Percentiles rank a stretch among this genome's conserved stretches.
phyloP scores from a whole-genome alignment of 257 asterid genomes.

The Solanum sejunctum region DNA sequence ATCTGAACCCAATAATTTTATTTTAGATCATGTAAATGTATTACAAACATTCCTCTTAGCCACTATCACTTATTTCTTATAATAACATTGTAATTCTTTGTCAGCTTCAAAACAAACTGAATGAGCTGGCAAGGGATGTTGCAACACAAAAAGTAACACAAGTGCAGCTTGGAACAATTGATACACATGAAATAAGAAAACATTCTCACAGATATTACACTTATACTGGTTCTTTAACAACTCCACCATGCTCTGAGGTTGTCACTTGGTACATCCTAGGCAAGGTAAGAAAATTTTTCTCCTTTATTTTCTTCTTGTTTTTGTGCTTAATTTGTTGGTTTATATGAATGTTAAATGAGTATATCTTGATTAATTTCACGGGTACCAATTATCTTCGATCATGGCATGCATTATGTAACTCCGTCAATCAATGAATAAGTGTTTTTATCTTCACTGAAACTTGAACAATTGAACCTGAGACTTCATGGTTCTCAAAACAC shows the following conservation, averaged over 20 bases:
- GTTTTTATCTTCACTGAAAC: not conserved
- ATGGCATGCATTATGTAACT: not conserved
- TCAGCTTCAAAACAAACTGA: conserved; percentile 28
- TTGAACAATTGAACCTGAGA: not conserved
- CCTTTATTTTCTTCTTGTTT: not conserved
- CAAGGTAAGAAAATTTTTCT: conserved; percentile 9
- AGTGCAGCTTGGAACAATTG: conserved; percentile 17
- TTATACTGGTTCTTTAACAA: conserved; percentile 41
- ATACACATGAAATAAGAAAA: conserved; percentile 24
- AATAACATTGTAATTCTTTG: not conserved
- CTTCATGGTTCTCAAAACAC: not conserved
- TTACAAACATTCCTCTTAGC: not conserved
- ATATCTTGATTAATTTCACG: not conserved
- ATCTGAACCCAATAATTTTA: not conserved
- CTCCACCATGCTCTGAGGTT: conserved; percentile 49
- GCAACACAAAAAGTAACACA: conserved; percentile 9
- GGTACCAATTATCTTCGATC: not conserved
- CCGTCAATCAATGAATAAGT: too few species aligned
- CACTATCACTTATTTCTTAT: not conserved
- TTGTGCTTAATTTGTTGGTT: not conserved
- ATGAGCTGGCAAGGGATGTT: conserved; percentile 19
- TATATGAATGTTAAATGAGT: not conserved
- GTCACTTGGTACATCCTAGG: conserved; percentile 28
- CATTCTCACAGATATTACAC: conserved; percentile 31
- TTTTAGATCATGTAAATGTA: not conserved